Evolutionary conservation across 768 basidiomycete species (phyloP), one percentile per base, ranked within the genome.

Genomic region (Agaricus subrufescens): DNA sequence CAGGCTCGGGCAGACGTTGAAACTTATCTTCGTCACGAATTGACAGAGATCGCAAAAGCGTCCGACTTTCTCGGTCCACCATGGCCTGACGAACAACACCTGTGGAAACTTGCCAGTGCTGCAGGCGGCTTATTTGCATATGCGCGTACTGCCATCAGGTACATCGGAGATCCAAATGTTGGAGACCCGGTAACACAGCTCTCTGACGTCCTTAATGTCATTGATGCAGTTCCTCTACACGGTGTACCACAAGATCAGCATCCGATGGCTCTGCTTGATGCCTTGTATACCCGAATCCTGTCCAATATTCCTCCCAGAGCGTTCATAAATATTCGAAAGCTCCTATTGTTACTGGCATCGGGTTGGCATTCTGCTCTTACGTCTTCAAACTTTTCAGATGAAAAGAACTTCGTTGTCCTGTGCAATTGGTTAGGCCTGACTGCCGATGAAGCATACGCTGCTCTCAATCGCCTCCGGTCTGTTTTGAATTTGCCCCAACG

Each of bases 201-300:
- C 9, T 7, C 26, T 15, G 38, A 27, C 40, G 50, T 56, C n/a
- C 44, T 58, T 10, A 44, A 42, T 11, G 50, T 51, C 39, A 51
- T 51, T 30, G 40, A 51, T 15, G 25, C 7, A 7, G 8, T 8
- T 34, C 50, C 23, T 7, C 15, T 25, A n/a, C 1, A 0, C 3
- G 12, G 2, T 14, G n/a, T 12, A 4, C 6, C 15, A 38, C 23
- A 26, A 43, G 39, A 26, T 23, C n/a, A 9, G 7, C 25, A 42
- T 40, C 58, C 52, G 19, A 50, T 59, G 50, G 50, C 48, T 19
- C 15, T 19, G 4, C 54, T 59, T n/a, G 54, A 56, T 47, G 34
- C 27, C 12, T 50, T 59, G 10, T 59, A 59, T 11, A 11, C 34
- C 34, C 34, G 23, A 12, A 54, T 58, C 10, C 39, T 58, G 15